Evolutionary conservation across 345 rosid species (phyloP).

Genomic region (Clausena lansium): DNA sequence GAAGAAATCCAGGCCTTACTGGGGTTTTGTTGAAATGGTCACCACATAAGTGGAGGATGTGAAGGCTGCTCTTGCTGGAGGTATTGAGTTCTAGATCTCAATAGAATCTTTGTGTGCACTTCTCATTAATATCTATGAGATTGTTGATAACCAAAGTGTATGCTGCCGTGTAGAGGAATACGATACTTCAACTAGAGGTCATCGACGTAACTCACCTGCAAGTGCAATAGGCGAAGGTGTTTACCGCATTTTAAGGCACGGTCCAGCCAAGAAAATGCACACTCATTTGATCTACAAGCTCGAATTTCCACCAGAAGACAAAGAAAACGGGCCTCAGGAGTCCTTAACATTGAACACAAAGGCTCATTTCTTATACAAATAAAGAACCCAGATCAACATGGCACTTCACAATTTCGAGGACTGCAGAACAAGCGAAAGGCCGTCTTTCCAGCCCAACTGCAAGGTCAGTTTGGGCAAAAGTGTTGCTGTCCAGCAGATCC

Average conservation of each 20-base stretch:
- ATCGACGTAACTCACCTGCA: conserved; percentile 41
- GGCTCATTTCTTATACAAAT: conserved; percentile 70
- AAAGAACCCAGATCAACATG: conserved; percentile 53
- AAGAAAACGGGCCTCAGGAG: conserved; percentile 57
- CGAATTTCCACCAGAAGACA: conserved; percentile 44
- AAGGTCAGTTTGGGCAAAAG: conserved; percentile 49
- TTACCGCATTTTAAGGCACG: conserved; percentile 67
- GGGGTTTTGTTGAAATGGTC: conserved; percentile 82
- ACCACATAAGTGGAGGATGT: conserved; percentile 51
- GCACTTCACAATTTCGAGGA: conserved; percentile 42
- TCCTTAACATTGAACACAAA: conserved; percentile 63
- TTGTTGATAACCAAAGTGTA: not conserved
- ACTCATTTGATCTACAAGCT: conserved; percentile 78
- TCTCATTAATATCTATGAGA: not conserved
- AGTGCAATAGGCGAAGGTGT: conserved; percentile 77
- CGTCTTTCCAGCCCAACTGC: conserved; percentile 63
- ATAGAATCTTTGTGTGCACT: not conserved
- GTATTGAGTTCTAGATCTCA: conserved; percentile 20
- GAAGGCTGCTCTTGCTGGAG: conserved; percentile 59
- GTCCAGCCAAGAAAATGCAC: conserved; percentile 38
- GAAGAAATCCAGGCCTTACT: conserved; percentile 52
- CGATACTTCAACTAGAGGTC: conserved; percentile 62
- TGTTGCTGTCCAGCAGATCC: conserved; percentile 59
- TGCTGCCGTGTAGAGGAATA: conserved; percentile 52
- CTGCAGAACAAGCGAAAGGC: conserved; percentile 62